These are phyloP conservation scores for Przewalskia tangutica DNA, from an alignment of 257 asterid species.

Conservation along the genomic window DNA sequence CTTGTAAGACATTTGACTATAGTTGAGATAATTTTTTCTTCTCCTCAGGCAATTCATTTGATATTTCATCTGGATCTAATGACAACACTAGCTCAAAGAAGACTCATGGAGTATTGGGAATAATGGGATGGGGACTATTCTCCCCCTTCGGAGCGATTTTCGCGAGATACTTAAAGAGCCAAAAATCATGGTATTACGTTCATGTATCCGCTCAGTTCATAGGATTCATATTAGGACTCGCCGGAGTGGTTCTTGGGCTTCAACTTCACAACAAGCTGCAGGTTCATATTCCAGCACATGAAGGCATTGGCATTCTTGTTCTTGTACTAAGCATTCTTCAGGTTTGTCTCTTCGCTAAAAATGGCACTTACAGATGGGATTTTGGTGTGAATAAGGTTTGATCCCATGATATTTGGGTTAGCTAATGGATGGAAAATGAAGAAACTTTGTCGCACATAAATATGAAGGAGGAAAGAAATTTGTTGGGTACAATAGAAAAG, in stretches of 20 bases:
- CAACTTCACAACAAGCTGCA: constrained; percentile 56
- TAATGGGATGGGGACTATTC: constrained; percentile 76
- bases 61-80: constrained; percentile 7
- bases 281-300: constrained; percentile 51
- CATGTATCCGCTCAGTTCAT: constrained; percentile 57
- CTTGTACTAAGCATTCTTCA: constrained; percentile 66
- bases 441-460: too few relatives aligned
- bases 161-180: constrained; percentile 62
- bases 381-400: too few relatives aligned
- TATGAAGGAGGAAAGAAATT: too few relatives aligned
- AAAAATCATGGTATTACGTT: constrained; percentile 69
- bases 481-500: too few relatives aligned
- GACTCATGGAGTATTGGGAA: constrained; percentile 66
- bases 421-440: too few relatives aligned
- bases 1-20: not conserved
- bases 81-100: constrained; percentile 28
- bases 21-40: not conserved
- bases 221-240: constrained; percentile 66
- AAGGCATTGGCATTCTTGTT: constrained; percentile 71
- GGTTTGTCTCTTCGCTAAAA: constrained; percentile 40
- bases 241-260: constrained; percentile 61
- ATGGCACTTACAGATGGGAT: too few relatives aligned
- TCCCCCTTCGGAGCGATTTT: constrained; percentile 72
- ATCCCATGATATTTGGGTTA: too few relatives aligned
- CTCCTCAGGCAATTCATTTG: constrained; percentile 30